Evolutionary conservation across 768 basidiomycete species (phyloP), one percentile per base, ranked within the genome.

Genomic region (Panaeolus papilionaceus): DNA sequence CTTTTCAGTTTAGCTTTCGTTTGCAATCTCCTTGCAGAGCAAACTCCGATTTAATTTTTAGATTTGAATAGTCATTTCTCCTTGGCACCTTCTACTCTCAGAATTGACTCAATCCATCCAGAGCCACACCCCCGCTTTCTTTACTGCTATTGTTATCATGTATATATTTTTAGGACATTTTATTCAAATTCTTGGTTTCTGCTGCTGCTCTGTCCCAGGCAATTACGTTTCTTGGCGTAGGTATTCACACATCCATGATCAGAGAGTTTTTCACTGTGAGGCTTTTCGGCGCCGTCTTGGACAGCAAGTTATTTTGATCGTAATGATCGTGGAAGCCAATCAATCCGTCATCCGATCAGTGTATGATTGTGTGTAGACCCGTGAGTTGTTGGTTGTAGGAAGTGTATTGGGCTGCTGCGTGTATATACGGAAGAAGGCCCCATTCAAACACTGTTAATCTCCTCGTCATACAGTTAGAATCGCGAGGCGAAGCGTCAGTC

Each of bases 331-430:
- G 54, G 37, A 51, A 51, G 54, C 16, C 54, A 28, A 33, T 58
- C 28, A 33, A 58, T 11, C 54, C 54, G 54, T 58, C 54, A 28
- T 58, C 54, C 54, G 54, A 58, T 37, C 54, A 58, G 3, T 58
- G 54, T 7, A 58, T 28, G 54, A 58, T 14, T n/a, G 26, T 33
- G 54, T 58, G 54, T 33, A 58, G 12, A 37, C 54, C 54, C 54
- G 54, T 58, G 54, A 33, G 54, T 28, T 33, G 12, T 10, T 4
- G 12, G 11, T 11, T 51, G 47, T 26, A 23, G 12, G 1, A 26
- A 51, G n/a, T 51, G 47, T 51, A 28, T 58, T 9, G 54, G 9
- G 12, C 47, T 58, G 54, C 28, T 58, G 54, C 28, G 54, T 58
- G 33, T 58, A 11, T 16, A 14, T 11, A 58, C 6, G 26, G 42